Base-by-base conservation (phyloP, 495 filamentous ascomycete genomes). In the Annulohypoxylon bovei region DNA sequence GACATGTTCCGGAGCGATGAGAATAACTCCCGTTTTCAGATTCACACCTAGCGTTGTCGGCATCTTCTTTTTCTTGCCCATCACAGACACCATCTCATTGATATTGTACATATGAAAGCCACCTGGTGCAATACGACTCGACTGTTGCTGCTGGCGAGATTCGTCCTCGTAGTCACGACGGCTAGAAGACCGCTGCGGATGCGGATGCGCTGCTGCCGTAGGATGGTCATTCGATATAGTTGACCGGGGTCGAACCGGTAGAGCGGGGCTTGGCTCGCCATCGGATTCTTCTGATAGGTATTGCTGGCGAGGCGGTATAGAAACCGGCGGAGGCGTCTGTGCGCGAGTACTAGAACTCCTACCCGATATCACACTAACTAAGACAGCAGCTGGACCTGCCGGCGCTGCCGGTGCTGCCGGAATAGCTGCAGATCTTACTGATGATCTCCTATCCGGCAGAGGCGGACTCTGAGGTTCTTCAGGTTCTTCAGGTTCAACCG, bases 1-100 rank as follows among this genome's bases (percentile, higher is more conserved):
- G 9, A 85, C 79, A 62, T 90, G 92, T 76, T 98, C 95, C 0
- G 96, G 94, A 0, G 94, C 88, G 54, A 99, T 93, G 81, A 97
- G 90, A 62, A 99, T 94, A 9, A 91, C 87, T 39, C 94, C 93
- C 0, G 93, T 95, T 23, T 88, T 89, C 49, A 93, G 79, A 74
- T 98, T 97, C 71, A 99, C 88, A 8, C 95, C 95, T 53, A 99
- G 78, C 14, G 92, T 97, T 39, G 93, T 97, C 2, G 96, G 94
- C 87, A 97, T 93, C 82, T 99, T 99, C 84, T 97, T 97, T 75
- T 92, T 91, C 82, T 95, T 97, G 60, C 94, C 94, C 89, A 96
- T 93, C 14, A 93, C 88, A 28, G 93, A 93, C 1, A 97, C 88
- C 89, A 97, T 96, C 78, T 99, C 96, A 78, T 93, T 95, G 78